Evolutionary conservation across 768 basidiomycete species (phyloP), one percentile per base, ranked within the genome.

Genomic region (Pleurotus cornucopiae): DNA sequence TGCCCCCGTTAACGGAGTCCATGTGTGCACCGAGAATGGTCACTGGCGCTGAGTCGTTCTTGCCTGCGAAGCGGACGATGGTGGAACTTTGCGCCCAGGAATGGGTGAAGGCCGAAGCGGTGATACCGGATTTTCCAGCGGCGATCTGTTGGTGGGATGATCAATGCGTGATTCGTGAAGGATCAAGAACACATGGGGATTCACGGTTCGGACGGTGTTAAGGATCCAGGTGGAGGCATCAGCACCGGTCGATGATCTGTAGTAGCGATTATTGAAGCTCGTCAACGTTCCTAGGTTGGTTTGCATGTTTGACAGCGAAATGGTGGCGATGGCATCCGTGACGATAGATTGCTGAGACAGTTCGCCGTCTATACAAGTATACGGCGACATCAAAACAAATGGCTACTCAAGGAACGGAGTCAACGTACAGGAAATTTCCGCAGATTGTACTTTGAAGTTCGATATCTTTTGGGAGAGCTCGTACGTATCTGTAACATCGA

Each of bases 21-120:
- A 77, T 70, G 57, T 76, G 76, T 5, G 73, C 71, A 18, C 71
- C 75, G 40, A 78, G 57, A 54, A 77, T 72, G 38, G 70, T 69
- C 51, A 69, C 60, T 3, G 71, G 67, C 14, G 63, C 60, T 20
- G 64, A 56, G 13, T 67, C 49, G 26, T 61, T 59, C 5, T 58
- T 66, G 7, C 73, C 72, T 18, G 70, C 62, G 43, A 75, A 71
- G 59, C 69, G 72, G 38, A 65, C 71, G 52, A 75, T 70, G 55
- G 71, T 66, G 3, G 71, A 72, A 34, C 67, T 65, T 49, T 75
- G 71, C 2, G 57, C 62, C 62, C 65, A 75, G 56, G 64, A 67
- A 57, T 75, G 72, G 18, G 60, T 62, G 58, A 69, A 73, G 34
- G 63, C 56, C 11, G 61, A 59, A 13, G 64, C 69, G 25, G 64